These are phyloP conservation scores for Sistotremastrum niveocremeum DNA, from an alignment of 768 basidiomycete species.

Conservation along the genomic window DNA sequence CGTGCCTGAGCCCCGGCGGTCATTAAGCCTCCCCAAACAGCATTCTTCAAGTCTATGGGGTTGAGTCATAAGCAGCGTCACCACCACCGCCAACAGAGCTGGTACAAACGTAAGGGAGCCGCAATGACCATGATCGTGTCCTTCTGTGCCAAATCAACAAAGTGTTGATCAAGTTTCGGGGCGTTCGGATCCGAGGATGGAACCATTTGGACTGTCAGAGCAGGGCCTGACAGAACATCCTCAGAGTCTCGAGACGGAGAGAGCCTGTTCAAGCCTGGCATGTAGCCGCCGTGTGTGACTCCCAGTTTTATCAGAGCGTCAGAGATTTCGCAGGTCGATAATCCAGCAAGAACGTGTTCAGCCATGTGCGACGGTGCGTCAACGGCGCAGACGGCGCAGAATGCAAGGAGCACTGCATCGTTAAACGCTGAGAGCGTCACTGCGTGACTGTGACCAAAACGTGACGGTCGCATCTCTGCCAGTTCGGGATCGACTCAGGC, in stretches of 20 bases:
- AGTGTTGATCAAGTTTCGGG: constrained; percentile 57
- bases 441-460: no score
- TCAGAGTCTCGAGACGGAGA: constrained; percentile 31
- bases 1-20: constrained; percentile 69
- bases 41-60: constrained; percentile 52
- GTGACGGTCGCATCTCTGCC: no score
- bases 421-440: no score
- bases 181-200: constrained; percentile 38
- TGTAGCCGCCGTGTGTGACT: constrained; percentile 53
- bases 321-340: constrained; percentile 74
- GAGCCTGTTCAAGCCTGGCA: constrained; percentile 61
- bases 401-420: no score
- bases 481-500: no score
- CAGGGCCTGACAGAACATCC: constrained; percentile 51
- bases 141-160: constrained; percentile 62
- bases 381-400: no score
- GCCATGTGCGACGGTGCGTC: not conserved
- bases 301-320: constrained; percentile 80
- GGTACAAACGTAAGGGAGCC: constrained; percentile 28
- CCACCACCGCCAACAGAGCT: not conserved
- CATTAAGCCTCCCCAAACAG: constrained; percentile 91
- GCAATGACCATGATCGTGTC: constrained; percentile 62
- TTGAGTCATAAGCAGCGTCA: not conserved
- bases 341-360: constrained; percentile 15
- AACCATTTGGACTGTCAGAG: constrained; percentile 83